phyloP scores from a whole-genome alignment of 2,329 filamentous ascomycete species.

The Aspergillus clavatus region DNA sequence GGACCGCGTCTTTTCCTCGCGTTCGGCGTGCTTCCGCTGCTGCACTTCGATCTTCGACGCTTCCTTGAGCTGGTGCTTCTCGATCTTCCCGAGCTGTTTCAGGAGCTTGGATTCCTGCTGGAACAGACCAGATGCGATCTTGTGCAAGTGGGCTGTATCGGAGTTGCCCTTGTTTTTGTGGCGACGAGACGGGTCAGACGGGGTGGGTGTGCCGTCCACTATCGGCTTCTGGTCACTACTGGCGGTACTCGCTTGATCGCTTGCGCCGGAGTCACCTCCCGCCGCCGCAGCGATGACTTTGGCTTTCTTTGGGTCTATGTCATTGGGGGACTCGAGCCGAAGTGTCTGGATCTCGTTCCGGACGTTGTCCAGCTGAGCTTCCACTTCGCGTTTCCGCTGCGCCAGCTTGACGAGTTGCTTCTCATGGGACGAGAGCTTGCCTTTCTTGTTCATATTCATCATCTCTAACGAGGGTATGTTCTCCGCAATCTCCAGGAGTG shows the following conservation, averaged over 20 bases:
- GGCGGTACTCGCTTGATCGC: conserved; percentile 12
- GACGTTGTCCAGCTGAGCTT: conserved; percentile 34
- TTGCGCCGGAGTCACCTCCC: conserved; percentile 16
- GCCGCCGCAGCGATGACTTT: conserved; percentile 13
- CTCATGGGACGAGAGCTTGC: conserved; percentile 34
- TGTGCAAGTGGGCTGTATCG: conserved; percentile 25
- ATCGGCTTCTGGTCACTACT: conserved; percentile 8
- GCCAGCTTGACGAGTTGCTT: conserved; percentile 43
- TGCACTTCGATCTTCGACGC: conserved; percentile 36
- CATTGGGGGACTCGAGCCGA: conserved; percentile 9
- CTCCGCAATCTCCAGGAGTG: conserved; percentile 16
- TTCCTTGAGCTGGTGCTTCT: conserved; percentile 39
- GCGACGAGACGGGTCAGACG: conserved; percentile 16
- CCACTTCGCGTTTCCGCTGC: conserved; percentile 36
- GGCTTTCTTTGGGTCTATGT: neutral
- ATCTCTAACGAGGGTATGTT: conserved; percentile 20
- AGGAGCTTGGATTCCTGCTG: conserved; percentile 33
- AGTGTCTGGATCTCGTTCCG: conserved; percentile 32
- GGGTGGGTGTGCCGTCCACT: conserved; percentile 2
- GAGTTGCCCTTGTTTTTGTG: conserved; percentile 7
- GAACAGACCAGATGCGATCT: conserved; percentile 28
- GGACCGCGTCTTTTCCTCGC: conserved; percentile 41
- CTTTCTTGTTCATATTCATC: conserved; percentile 25
- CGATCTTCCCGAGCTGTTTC: conserved; percentile 40
- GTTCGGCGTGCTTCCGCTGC: conserved; percentile 36